A percentile compares a stretch with the other conserved stretches of the same genome.
Evolutionary conservation across 176 grass and related monocot genomes (phyloP).

Genomic region (Lolium multiflorum): DNA sequence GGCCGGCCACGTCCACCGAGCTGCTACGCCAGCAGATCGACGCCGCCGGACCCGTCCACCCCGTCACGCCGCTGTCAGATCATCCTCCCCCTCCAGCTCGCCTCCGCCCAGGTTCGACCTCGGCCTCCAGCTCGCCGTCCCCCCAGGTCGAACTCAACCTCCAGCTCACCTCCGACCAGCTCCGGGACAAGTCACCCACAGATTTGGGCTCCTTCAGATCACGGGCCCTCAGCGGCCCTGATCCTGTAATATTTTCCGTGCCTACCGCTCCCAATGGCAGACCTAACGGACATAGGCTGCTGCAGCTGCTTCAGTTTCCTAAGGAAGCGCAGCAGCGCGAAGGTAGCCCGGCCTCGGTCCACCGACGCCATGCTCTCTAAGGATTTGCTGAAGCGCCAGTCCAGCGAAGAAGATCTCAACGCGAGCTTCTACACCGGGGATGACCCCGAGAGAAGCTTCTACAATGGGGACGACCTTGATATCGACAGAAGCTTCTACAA

Average conservation of each 20-base stretch:
- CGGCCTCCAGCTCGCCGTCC: background rate
- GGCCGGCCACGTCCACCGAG: background rate
- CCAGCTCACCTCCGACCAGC: background rate
- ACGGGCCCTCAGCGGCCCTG: background rate
- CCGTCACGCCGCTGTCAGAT: background rate
- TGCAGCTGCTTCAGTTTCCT: conserved; percentile 84
- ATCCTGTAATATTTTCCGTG: background rate
- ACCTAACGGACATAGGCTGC: conserved; percentile 64
- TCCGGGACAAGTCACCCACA: background rate
- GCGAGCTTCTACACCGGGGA: conserved; percentile 60
- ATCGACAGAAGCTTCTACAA: conserved; percentile 29
- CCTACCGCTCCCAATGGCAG: conserved; percentile 40
- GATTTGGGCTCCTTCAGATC: background rate
- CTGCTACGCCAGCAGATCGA: background rate
- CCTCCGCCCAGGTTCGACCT: background rate
- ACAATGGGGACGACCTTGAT: conserved; percentile 40
- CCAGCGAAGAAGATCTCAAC: conserved; percentile 52
- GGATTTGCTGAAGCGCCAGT: conserved; percentile 50
- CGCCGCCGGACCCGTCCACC: background rate
- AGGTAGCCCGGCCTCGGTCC: background rate
- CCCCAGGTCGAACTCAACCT: background rate
- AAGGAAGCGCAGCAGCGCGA: conserved; percentile 45
- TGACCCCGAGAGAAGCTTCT: conserved; percentile 46
- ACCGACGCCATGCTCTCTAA: conserved; percentile 37
- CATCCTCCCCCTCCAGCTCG: background rate